A percentile compares a stretch with the other conserved stretches of the same genome.
Evolutionary conservation across 1,284 basidiomycete genomes (phyloP).

Genomic region (Coniferiporia weirii): DNA sequence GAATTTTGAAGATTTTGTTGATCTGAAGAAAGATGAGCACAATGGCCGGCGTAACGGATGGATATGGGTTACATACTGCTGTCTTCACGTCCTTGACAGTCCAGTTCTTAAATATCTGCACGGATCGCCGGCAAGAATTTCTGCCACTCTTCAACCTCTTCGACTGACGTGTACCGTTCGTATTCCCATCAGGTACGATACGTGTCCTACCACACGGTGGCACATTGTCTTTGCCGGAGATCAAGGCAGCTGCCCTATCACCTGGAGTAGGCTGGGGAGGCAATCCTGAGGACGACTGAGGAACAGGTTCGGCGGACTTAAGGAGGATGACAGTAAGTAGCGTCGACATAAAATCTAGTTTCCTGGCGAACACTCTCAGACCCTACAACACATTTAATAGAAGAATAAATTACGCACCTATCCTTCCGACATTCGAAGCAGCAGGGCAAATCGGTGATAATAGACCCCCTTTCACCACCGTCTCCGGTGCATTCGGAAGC

Average conservation of each 20-base stretch:
- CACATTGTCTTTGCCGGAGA: neutral
- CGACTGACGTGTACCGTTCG: conserved; percentile 46
- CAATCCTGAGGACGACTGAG: neutral
- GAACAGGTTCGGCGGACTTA: conserved; percentile 1
- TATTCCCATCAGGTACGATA: neutral
- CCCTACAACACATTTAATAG: neutral
- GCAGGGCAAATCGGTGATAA: conserved; percentile 44
- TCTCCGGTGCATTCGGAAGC: conserved; percentile 22
- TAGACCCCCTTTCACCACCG: conserved; percentile 30
- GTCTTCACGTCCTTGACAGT: conserved; percentile 75
- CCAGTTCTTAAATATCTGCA: conserved; percentile 57
- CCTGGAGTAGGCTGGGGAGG: neutral
- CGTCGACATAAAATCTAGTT: conserved; percentile 25
- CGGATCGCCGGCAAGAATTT: conserved; percentile 40
- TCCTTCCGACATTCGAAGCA: conserved; percentile 58
- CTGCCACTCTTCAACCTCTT: conserved; percentile 57
- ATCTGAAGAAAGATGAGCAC: conserved; percentile 36
- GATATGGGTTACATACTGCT: conserved; percentile 39
- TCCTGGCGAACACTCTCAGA: conserved; percentile 21
- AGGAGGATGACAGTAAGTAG: conserved; percentile 9
- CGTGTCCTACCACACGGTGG: neutral
- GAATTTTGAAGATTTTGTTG: conserved; percentile 54
- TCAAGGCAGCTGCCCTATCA: neutral
- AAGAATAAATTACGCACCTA: conserved; percentile 39
- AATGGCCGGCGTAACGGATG: neutral